Percentiles rank a stretch among this genome's conserved stretches.
Conservation (phyloP, 192 early-diverging fungal genomes). For the Piromyces finnis region DNA sequence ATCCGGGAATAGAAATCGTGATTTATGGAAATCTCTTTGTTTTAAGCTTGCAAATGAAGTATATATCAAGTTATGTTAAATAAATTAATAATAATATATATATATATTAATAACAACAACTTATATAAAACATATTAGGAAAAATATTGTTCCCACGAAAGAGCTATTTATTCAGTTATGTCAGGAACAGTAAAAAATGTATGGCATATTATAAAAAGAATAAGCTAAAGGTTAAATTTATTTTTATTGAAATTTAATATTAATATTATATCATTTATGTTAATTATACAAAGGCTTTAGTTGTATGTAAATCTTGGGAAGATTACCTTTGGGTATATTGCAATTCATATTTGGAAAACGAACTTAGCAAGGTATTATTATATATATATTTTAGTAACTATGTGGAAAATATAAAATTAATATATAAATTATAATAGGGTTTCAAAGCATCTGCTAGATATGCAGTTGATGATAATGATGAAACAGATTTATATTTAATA, state of each 20-base stretch:
- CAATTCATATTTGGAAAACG: slow-evolving; percentile 45
- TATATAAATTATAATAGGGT: no score
- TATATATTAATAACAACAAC: not conserved
- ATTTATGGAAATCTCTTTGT: slow-evolving; percentile 47
- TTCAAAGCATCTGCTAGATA: not conserved
- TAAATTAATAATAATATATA: not conserved
- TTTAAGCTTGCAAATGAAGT: slow-evolving; percentile 31
- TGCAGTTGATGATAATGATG: not conserved
- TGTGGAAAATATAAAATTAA: no score
- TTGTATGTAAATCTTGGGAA: slow-evolving; percentile 71
- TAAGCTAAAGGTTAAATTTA: no score
- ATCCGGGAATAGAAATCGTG: slow-evolving; percentile 38
- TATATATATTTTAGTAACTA: no score
- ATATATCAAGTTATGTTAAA: not conserved
- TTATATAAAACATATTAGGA: slow-evolving; percentile 6
- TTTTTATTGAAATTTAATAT: no score
- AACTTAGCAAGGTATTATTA: slow-evolving; percentile 22
- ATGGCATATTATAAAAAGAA: no score
- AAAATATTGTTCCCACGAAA: slow-evolving; percentile 39
- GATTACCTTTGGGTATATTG: slow-evolving; percentile 73
- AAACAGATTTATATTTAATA: not conserved
- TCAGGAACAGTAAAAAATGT: slow-evolving; percentile 57
- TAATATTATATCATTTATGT: not conserved
- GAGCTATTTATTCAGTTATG: slow-evolving; percentile 59
- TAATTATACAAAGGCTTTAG: slow-evolving; percentile 20